phyloP scores from a whole-genome alignment of 805 yeast species.

The Tetrapisispora namnaoensis region DNA sequence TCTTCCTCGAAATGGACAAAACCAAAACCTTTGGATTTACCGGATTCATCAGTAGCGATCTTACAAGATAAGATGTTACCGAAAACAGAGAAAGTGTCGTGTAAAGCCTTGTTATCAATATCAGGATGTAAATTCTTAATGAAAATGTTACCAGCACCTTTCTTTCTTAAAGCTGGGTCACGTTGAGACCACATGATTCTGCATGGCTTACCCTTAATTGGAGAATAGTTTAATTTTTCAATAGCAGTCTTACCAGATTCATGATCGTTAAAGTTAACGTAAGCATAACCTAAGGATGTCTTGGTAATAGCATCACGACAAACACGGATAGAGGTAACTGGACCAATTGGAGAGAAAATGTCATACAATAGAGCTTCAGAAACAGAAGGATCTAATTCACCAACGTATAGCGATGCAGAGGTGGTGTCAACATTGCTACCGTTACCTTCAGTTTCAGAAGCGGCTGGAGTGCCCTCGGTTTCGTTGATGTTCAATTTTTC shows the following conservation, averaged over 20 bases:
- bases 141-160: slow-evolving; percentile 93
- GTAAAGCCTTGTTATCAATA: slow-evolving; percentile 96
- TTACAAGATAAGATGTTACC: slow-evolving; percentile 94
- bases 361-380: slow-evolving; percentile 93
- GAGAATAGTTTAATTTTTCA: slow-evolving; percentile 89
- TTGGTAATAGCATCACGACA: slow-evolving; percentile 97
- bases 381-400: slow-evolving; percentile 88
- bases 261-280: slow-evolving; percentile 85
- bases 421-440: slow-evolving; percentile 35
- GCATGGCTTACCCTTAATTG: slow-evolving; percentile 91
- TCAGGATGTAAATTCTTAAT: slow-evolving; percentile 97
- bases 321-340: slow-evolving; percentile 93
- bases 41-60: slow-evolving; percentile 89
- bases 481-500: slow-evolving; percentile 28
- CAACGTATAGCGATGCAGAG: slow-evolving; percentile 88
- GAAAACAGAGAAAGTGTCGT: slow-evolving; percentile 94
- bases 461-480: slow-evolving; percentile 24
- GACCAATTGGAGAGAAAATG: slow-evolving; percentile 88
- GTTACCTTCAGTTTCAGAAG: slow-evolving; percentile 12
- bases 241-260: slow-evolving; percentile 90
- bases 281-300: slow-evolving; percentile 96
- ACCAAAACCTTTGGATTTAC: slow-evolving; percentile 91
- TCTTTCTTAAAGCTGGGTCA: slow-evolving; percentile 90
- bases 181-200: slow-evolving; percentile 99
- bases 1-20: slow-evolving; percentile 92